phyloP scores from a whole-genome alignment of 2,329 filamentous ascomycete genomes.

The Colletotrichum noveboracense region DNA sequence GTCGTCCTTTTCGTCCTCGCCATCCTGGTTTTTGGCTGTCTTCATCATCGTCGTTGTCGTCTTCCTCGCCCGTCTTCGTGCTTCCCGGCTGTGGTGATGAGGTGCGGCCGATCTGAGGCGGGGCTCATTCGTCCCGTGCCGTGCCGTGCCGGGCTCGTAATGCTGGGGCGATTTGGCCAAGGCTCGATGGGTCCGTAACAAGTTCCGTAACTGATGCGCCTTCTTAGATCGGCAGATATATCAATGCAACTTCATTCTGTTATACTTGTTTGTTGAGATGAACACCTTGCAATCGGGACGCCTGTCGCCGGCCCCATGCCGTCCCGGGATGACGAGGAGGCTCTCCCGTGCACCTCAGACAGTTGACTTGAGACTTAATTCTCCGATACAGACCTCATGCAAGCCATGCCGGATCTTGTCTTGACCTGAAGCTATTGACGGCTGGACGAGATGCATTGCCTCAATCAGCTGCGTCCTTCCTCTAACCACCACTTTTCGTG shows the following conservation, averaged over 20 bases:
- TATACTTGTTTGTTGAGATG: not conserved
- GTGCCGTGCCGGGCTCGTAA: not conserved
- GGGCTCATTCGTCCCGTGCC: not conserved
- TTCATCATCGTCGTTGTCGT: not conserved
- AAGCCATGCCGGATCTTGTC: not conserved
- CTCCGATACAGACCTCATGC: not conserved
- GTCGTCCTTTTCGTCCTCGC: not conserved
- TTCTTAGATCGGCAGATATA: not conserved
- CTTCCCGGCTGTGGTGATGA: not conserved
- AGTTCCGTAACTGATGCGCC: not conserved
- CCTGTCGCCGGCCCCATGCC: not conserved
- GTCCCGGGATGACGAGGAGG: not conserved
- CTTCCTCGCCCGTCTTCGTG: not conserved
- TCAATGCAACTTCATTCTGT: not conserved
- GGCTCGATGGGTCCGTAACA: not conserved
- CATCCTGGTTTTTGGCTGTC: not conserved
- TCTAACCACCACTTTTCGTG: not conserved
- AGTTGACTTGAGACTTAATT: not conserved
- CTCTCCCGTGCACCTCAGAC: not conserved
- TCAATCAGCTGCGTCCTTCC: not conserved
- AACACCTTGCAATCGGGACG: not conserved
- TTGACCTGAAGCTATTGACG: not conserved
- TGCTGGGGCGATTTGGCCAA: not conserved
- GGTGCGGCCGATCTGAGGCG: not conserved
- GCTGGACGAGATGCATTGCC: not conserved